Base-by-base conservation (phyloP, 164 flowering plant genomes). In the Sextonia rubra region DNA sequence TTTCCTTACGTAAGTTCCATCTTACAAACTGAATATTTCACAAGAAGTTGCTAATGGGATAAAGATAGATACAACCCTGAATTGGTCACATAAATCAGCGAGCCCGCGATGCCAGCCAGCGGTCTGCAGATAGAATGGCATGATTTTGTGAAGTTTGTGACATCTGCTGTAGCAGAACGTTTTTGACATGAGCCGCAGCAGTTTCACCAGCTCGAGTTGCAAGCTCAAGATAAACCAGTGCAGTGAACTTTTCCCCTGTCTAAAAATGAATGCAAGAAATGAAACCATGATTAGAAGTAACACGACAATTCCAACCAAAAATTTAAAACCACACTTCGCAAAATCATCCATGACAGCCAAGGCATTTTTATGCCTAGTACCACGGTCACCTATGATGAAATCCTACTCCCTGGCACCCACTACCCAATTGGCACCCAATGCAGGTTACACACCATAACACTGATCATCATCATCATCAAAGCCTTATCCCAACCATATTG, bases 191-290 rank as follows among this genome's bases (percentile, higher is more conserved):
- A 47, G 71, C 73, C 4, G 96, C 98, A 29, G 85, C 91, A 24
- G 76, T 82, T 83, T 92, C 99, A 32, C 99, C 99, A 47, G 89
- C 91, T 1, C 96, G 87, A 4, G 84, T 78, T 12, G 99, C 99
- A 22, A 94, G 89, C 84, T 95, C 99, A 65, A 95, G 77, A 85
- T 91, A 95, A 3, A 91, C 86, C 18, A 86, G 84, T 70, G 99
- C 94, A 73, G 81, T 86, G 81, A 80, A 68, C 92, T 83, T 87
- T 62, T 91, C 87, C 60, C 99, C 95, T 78, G 85, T 90, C 99
- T 94, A 58, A 14, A 23, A n/a, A 47, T 6, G 64, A 3, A 17
- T 48, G 30, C 23, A 71, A 71, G 20, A 23, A 70, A 70, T 9
- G 3, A 27, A 69, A 23, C 37, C 60, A 24, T 14, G 64, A 61